phyloP scores from a whole-genome alignment of 1,139 yeast species.

The Yamadazyma siamensis region DNA sequence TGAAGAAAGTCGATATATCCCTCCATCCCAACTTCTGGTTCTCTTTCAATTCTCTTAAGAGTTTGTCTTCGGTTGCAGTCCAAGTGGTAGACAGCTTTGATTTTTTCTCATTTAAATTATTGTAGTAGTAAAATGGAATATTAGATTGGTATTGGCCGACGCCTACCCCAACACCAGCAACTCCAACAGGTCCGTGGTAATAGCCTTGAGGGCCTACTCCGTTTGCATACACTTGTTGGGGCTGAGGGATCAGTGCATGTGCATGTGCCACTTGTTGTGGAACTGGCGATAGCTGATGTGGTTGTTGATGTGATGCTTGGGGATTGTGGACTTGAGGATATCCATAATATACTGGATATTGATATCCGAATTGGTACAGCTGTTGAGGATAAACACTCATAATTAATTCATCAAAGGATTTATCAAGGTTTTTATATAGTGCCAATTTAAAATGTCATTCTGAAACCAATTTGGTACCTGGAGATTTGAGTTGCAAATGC shows the following conservation, averaged over 20 bases:
- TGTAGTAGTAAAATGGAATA: conserved; percentile 14
- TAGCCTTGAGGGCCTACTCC: conserved; percentile 2
- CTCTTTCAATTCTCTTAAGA: conserved; percentile 36
- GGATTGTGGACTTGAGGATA: background rate
- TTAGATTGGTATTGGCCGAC: conserved; percentile 2
- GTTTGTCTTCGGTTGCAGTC: conserved; percentile 38
- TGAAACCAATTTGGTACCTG: too few relatives aligned
- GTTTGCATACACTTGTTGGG: too few relatives aligned
- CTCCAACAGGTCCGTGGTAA: conserved; percentile 1
- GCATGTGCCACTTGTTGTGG: background rate
- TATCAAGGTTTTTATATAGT: background rate
- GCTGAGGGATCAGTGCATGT: conserved; percentile 3
- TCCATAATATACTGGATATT: conserved; percentile 9
- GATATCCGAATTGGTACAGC: conserved; percentile 8
- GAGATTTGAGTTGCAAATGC: too few relatives aligned
- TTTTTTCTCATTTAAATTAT: conserved; percentile 13
- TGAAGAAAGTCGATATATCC: conserved; percentile 40
- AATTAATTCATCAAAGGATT: background rate
- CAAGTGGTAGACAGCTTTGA: conserved; percentile 37
- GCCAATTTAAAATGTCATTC: background rate
- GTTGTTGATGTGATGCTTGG: background rate
- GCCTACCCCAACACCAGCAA: conserved; percentile 1
- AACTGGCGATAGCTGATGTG: too few relatives aligned
- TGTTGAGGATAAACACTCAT: conserved; percentile 10
- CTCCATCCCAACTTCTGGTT: conserved; percentile 46